phyloP scores from a whole-genome alignment of 805 yeast species.

The Tetrapisispora fleetii region DNA sequence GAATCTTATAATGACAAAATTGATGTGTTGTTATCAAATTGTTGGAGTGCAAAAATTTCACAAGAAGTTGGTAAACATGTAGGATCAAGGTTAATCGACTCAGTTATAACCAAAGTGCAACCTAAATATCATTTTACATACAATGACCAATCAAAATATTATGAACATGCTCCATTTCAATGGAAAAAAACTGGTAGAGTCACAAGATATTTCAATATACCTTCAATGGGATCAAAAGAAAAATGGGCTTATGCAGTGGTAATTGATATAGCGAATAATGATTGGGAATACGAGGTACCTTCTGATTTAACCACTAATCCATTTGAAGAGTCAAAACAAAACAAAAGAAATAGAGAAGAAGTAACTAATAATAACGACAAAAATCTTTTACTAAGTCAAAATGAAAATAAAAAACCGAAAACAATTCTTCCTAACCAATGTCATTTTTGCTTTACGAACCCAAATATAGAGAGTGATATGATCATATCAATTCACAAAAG shows the following conservation, averaged over 20 bases:
- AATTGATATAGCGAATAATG: conserved; percentile 27
- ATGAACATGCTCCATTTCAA: conserved; percentile 47
- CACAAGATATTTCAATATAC: conserved; percentile 60
- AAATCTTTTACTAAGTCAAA: not conserved
- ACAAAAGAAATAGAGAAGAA: conserved; percentile 6
- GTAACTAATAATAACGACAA: not conserved
- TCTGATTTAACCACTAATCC: conserved; percentile 28
- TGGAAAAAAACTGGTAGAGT: conserved; percentile 39
- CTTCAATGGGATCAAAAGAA: conserved; percentile 41
- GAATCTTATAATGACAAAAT: conserved; percentile 11
- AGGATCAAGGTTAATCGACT: conserved; percentile 40
- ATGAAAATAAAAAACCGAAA: conserved; percentile 25
- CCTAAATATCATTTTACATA: conserved; percentile 63
- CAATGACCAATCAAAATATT: conserved; percentile 34
- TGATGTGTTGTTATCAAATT: conserved; percentile 50
- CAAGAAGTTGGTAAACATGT: conserved; percentile 35
- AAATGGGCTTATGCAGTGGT: conserved; percentile 75
- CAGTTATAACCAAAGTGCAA: conserved; percentile 32
- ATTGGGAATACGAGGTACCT: conserved; percentile 13
- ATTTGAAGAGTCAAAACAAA: conserved; percentile 6
- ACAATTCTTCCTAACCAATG: conserved; percentile 52
- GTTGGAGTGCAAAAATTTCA: conserved; percentile 52
- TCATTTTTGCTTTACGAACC: conserved; percentile 76
- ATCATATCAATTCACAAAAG: conserved; percentile 61
- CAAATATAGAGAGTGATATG: conserved; percentile 70